A percentile compares a stretch with the other conserved stretches of the same genome.
phyloP scores from a whole-genome alignment of 129 eudicot species.

The Lactuca sativa region DNA sequence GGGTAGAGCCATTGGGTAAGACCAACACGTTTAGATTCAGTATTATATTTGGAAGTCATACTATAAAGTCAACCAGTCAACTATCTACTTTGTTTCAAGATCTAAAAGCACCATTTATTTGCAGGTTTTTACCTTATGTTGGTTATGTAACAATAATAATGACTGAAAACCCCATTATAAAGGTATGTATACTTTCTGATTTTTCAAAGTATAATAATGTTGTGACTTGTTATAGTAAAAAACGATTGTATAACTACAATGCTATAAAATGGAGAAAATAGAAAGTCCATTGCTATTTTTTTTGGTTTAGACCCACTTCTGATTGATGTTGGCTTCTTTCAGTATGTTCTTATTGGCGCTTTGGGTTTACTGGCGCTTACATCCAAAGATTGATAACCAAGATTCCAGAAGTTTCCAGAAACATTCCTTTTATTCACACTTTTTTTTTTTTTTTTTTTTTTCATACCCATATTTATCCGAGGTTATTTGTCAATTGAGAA shows the following conservation, averaged over 20 bases:
- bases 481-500: background rate
- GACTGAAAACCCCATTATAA: conserved; percentile 72
- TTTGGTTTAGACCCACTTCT: background rate
- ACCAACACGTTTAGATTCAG: background rate
- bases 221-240: background rate
- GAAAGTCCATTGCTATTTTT: background rate
- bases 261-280: too few relatives aligned
- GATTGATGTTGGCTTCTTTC: conserved; percentile 34
- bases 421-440: background rate
- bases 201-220: background rate
- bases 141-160: conserved; percentile 83
- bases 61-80: background rate
- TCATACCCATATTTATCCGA: background rate
- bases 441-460: background rate
- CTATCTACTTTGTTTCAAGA: background rate
- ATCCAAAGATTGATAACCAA: conserved; percentile 48
- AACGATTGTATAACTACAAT: too few relatives aligned
- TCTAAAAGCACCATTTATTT: conserved; percentile 17
- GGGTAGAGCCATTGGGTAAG: conserved; percentile 96
- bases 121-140: conserved; percentile 85
- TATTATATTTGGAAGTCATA: background rate
- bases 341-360: conserved; percentile 73
- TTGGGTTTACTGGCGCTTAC: conserved; percentile 66
- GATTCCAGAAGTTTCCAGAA: conserved; percentile 7
- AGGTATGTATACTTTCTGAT: conserved; percentile 41